A percentile compares a stretch with the other conserved stretches of the same genome.
Conservation (phyloP, 139 green algal genomes). For the Edaphochlamys debaryana region DNA sequence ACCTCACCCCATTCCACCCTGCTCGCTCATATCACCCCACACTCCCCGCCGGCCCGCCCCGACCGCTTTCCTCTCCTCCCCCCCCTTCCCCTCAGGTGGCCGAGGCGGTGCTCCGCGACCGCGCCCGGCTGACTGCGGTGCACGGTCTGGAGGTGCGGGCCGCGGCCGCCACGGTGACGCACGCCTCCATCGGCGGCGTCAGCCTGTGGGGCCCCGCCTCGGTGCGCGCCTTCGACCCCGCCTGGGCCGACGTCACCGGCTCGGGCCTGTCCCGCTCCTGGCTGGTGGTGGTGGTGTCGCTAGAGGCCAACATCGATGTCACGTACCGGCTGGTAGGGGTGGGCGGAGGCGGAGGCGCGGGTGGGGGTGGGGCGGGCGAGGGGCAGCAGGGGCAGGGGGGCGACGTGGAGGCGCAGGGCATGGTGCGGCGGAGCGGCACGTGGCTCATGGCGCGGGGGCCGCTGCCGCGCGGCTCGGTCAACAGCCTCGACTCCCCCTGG, state of each 20-base stretch:
- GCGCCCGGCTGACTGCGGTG: neutral
- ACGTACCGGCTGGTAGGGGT: neutral
- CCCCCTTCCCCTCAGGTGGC: too few relatives aligned
- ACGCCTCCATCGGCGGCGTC: neutral
- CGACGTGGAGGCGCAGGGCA: too few relatives aligned
- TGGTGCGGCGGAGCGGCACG: neutral
- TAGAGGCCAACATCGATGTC: constrained; percentile 9
- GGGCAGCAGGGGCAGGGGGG: neutral
- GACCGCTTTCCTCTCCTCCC: too few relatives aligned
- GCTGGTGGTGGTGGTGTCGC: constrained; percentile 9
- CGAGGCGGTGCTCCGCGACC: constrained; percentile 29
- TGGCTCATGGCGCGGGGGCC: constrained; percentile 42
- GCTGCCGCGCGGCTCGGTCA: constrained; percentile 9
- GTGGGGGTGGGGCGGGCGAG: neutral
- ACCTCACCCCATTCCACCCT: too few relatives aligned
- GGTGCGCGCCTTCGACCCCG: too few relatives aligned
- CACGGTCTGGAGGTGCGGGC: neutral
- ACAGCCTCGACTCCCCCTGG: constrained; percentile 14
- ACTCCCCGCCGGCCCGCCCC: too few relatives aligned
- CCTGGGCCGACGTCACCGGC: neutral
- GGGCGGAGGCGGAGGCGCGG: neutral
- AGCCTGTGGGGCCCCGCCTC: constrained; percentile 28
- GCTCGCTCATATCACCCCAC: too few relatives aligned
- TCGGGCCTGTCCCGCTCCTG: constrained; percentile 14
- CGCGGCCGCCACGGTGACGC: neutral